phyloP scores from a whole-genome alignment of 306 rosid genomes.

The Aeschynomene evenia region DNA sequence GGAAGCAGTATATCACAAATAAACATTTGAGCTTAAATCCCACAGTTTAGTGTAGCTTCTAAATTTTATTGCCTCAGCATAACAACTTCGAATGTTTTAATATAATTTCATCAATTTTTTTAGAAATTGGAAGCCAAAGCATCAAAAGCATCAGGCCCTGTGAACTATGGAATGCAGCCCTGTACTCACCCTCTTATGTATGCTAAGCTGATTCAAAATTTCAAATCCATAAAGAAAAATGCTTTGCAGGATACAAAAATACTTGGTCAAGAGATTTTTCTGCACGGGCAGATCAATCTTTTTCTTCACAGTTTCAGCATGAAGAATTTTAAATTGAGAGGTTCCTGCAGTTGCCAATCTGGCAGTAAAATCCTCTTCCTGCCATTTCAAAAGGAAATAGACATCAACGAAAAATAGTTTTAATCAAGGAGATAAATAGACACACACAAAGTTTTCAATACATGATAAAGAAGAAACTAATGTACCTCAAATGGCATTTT shows the following conservation, averaged over 20 bases:
- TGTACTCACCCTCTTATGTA: slow-evolving; percentile 14
- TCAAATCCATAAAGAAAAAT: background rate
- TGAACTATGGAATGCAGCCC: slow-evolving; percentile 16
- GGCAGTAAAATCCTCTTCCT: slow-evolving; percentile 47
- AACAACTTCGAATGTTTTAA: slow-evolving; percentile 16
- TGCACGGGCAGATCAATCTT: slow-evolving; percentile 82
- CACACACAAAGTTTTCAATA: background rate
- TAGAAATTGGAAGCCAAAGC: background rate
- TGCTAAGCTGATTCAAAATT: background rate
- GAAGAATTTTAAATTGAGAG: slow-evolving; percentile 42
- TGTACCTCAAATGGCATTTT: slow-evolving; percentile 74
- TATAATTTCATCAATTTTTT: background rate
- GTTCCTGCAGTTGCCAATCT: slow-evolving; percentile 31
- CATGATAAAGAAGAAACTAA: slow-evolving; percentile 8
- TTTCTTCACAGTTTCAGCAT: slow-evolving; percentile 57
- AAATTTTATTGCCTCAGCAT: background rate
- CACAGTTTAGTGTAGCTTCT: background rate
- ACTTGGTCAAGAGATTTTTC: slow-evolving; percentile 84
- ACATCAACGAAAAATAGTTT: slow-evolving; percentile 26
- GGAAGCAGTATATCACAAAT: background rate
- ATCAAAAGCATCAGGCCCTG: slow-evolving; percentile 9
- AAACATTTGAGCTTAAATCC: slow-evolving; percentile 17
- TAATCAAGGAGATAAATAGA: background rate
- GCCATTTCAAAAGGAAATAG: slow-evolving; percentile 35
- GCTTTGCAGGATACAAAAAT: slow-evolving; percentile 80